Percentiles rank a stretch among this genome's conserved stretches.
phyloP scores from a whole-genome alignment of 257 asterid genomes.

The Knoxia roxburghii region DNA sequence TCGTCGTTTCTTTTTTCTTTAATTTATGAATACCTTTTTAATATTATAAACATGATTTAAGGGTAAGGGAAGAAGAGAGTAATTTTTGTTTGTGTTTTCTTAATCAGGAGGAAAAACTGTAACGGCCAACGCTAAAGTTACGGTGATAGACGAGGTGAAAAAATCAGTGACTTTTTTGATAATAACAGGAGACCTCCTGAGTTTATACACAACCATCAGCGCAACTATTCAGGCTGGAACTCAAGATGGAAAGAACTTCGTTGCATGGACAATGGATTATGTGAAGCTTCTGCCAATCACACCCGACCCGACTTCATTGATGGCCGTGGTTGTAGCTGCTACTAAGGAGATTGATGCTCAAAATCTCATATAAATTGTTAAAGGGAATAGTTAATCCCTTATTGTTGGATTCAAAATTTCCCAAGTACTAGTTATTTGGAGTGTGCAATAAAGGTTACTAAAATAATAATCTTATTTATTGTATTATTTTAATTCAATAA shows the following conservation, averaged over 20 bases:
- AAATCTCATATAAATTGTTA: background rate
- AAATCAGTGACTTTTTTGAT: background rate
- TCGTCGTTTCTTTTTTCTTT: no score
- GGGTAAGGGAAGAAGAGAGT: no score
- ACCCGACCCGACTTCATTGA: background rate
- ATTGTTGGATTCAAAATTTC: no score
- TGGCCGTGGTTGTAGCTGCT: background rate
- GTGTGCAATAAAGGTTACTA: no score
- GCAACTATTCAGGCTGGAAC: background rate
- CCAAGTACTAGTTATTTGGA: no score
- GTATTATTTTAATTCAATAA: no score
- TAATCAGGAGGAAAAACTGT: background rate
- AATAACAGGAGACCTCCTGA: background rate
- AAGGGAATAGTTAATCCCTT: no score
- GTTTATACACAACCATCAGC: background rate
- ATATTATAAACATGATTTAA: no score
- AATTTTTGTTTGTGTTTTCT: no score
- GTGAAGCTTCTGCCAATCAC: background rate
- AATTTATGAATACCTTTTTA: no score
- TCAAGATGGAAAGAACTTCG: constrained; percentile 4
- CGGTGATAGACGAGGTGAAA: background rate
- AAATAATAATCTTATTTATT: no score
- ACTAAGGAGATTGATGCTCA: background rate
- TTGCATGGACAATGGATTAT: background rate
- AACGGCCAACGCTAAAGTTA: background rate